These are phyloP conservation scores for Kregervanrija pseudodelftensis DNA, from an alignment of 805 yeast species.

Conservation along the genomic window DNA sequence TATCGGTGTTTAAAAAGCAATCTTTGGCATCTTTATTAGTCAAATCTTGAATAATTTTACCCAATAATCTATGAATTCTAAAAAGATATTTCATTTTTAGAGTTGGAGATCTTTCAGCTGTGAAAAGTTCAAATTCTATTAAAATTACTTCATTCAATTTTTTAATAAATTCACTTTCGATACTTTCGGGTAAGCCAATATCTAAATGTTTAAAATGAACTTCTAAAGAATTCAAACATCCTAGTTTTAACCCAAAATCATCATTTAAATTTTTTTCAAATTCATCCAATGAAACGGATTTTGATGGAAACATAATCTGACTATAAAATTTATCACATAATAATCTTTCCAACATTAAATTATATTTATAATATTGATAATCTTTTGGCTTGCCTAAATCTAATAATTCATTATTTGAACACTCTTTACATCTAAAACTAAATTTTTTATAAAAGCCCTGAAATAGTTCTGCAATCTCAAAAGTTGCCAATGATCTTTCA, in stretches of 20 bases:
- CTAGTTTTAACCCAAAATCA: constrained; percentile 22
- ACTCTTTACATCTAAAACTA: constrained; percentile 13
- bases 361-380: constrained; percentile 18
- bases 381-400: constrained; percentile 15
- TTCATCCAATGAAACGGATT: constrained; percentile 24
- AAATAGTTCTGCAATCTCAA: constrained; percentile 29
- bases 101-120: constrained; percentile 29
- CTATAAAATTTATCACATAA: constrained; percentile 28
- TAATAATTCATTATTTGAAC: constrained; percentile 18
- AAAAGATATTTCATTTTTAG: constrained; percentile 26
- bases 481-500: constrained; percentile 28
- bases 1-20: constrained; percentile 25
- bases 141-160: constrained; percentile 18
- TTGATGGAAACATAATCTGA: constrained; percentile 28
- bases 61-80: constrained; percentile 24
- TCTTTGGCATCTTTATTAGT: constrained; percentile 7
- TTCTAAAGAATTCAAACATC: constrained; percentile 18
- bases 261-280: constrained; percentile 21
- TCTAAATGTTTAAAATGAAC: constrained; percentile 23
- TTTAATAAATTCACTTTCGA: constrained; percentile 19
- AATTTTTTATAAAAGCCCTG: constrained; percentile 28
- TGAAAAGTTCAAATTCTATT: constrained; percentile 26
- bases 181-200: constrained; percentile 19
- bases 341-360: constrained; percentile 25
- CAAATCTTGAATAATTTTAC: constrained; percentile 17